Evolutionary conservation across 768 basidiomycete genomes (phyloP), one percentile per base, ranked within the genome.

Genomic region (Trametes meyenii): DNA sequence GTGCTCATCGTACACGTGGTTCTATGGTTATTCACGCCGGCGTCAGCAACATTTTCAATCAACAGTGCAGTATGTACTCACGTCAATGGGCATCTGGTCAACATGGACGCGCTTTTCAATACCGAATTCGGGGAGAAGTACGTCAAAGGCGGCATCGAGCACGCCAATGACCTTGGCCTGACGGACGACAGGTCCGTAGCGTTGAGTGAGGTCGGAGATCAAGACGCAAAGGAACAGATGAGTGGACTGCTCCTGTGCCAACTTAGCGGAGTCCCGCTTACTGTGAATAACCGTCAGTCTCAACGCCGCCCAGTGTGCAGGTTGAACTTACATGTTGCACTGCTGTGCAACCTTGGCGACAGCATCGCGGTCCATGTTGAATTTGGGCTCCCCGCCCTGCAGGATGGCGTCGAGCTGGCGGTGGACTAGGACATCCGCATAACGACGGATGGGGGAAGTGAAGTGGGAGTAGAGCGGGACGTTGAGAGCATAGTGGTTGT

Each of bases 91-190:
- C 93, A 99, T 97, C 76, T 98, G 95, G 72, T 98, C 97, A 43
- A 96, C 93, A 69, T 98, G 97, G 2, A 98, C 96, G 39, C 97
- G 85, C 80, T 99, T 99, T 79, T 99, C 97, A 67, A 99, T 98
- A 35, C 96, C 94, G 71, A 98, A 98, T 74, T 98, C 97, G 43
- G 94, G 91, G 13, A 98, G 87, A 35, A 96, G 78, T 29, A 99
- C 96, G 70, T 99, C 97, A 69, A 98, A 98, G 1, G 97, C 97
- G 53, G 94, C 91, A 70, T 99, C 97, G n/a, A 98, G 83, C 35
- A 99, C 96, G 61, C 90, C 90, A 46, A 96, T 90, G 61, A 99
- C 96, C 67, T 87, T 89, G n/a, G 94, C 97, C 72, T 92, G 89
- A 62, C 97, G 91, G 61, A 98, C 78, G 60, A 99, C 97, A 43